phyloP scores from a whole-genome alignment of 495 filamentous ascomycete genomes.

The Penicillium paxilli region DNA sequence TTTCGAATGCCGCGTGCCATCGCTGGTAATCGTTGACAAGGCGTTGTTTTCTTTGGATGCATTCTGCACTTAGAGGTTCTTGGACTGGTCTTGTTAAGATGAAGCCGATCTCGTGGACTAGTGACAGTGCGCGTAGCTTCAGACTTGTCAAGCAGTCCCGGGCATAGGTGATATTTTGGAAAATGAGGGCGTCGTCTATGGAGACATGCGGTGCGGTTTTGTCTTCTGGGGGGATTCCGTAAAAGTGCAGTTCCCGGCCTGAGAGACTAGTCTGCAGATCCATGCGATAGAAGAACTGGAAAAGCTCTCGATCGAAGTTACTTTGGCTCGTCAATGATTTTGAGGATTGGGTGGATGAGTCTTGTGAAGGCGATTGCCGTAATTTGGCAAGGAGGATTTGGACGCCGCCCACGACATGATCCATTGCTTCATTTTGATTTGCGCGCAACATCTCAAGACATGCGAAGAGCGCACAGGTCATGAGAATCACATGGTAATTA shows the following conservation, averaged over 20 bases:
- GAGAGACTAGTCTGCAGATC: constrained; percentile 20
- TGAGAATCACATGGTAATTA: constrained; percentile 17
- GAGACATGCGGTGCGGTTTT: not conserved
- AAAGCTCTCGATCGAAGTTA: constrained; percentile 12
- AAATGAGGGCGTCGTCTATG: not conserved
- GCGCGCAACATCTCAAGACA: constrained; percentile 29
- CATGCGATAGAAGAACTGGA: constrained; percentile 15
- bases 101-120: constrained; percentile 3
- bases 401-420: constrained; percentile 21
- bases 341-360: not conserved
- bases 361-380: not conserved
- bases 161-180: constrained; percentile 10
- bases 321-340: not conserved
- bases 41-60: constrained; percentile 1
- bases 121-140: constrained; percentile 6
- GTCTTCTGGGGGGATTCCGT: not conserved
- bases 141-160: constrained; percentile 8
- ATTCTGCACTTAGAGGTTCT: not conserved
- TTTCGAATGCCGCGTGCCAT: constrained; percentile 17
- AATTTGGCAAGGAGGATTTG: constrained; percentile 8
- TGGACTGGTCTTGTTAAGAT: not conserved
- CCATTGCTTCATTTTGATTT: constrained; percentile 18
- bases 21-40: not conserved
- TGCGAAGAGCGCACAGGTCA: constrained; percentile 29
- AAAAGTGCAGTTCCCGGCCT: constrained; percentile 6